A percentile compares a stretch with the other conserved stretches of the same genome.
Evolutionary conservation across 2,329 filamentous ascomycete species (phyloP).

Genomic region (Aspergillus sp.): DNA sequence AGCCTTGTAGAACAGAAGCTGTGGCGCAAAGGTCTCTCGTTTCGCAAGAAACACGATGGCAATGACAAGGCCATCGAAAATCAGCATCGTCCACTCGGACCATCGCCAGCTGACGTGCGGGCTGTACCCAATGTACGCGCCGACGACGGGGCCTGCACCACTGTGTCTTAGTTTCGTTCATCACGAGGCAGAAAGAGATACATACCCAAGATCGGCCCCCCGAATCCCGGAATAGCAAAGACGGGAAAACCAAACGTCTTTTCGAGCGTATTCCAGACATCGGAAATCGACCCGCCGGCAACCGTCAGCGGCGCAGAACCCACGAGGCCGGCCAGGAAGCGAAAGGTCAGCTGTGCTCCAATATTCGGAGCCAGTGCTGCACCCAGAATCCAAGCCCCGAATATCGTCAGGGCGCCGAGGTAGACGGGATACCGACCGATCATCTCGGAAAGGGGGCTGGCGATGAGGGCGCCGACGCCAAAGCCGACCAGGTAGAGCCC

Average conservation of each 20-base stretch:
- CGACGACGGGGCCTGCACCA: slow-evolving; percentile 20
- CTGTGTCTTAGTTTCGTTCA: not conserved
- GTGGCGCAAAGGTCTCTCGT: slow-evolving; percentile 55
- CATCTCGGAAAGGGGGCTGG: slow-evolving; percentile 55
- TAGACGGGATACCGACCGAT: slow-evolving; percentile 57
- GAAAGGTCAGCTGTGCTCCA: slow-evolving; percentile 52
- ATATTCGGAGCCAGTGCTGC: slow-evolving; percentile 54
- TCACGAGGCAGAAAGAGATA: not conserved
- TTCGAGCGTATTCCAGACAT: slow-evolving; percentile 53
- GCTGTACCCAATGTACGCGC: slow-evolving; percentile 20
- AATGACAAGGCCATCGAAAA: slow-evolving; percentile 41
- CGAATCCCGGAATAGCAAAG: slow-evolving; percentile 52
- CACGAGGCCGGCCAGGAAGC: slow-evolving; percentile 55
- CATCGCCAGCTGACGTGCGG: slow-evolving; percentile 37
- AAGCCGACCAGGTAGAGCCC: slow-evolving; percentile 50
- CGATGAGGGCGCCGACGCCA: slow-evolving; percentile 53
- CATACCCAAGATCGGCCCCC: slow-evolving; percentile 31
- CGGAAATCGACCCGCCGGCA: slow-evolving; percentile 50
- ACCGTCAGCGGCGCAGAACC: slow-evolving; percentile 49
- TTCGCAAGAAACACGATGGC: slow-evolving; percentile 47
- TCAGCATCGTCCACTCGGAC: slow-evolving; percentile 51
- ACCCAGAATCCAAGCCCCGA: slow-evolving; percentile 55
- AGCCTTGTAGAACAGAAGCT: slow-evolving; percentile 50
- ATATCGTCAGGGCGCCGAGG: slow-evolving; percentile 49
- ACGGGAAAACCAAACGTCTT: slow-evolving; percentile 55